These are phyloP conservation scores for Coccomyxa subellipsoidea DNA, from an alignment of 163 green algal genomes.

Conservation along the genomic window DNA sequence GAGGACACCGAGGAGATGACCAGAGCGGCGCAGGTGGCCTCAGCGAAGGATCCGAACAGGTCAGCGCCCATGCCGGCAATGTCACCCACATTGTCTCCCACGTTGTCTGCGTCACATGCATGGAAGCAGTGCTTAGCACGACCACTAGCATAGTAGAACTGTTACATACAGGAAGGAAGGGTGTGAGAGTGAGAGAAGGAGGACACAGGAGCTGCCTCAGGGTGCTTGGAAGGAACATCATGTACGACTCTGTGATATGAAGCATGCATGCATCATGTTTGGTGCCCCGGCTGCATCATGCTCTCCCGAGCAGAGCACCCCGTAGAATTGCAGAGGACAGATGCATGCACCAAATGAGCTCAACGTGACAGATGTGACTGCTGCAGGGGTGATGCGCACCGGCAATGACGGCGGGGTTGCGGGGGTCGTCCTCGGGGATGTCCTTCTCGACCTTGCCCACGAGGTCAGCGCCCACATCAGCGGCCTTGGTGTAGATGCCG, in stretches of 20 bases:
- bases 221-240: too few species aligned
- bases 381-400: conserved; percentile 9
- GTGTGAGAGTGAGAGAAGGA: too few species aligned
- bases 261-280: too few species aligned
- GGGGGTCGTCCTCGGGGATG: conserved; percentile 97
- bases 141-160: neutral
- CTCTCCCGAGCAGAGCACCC: too few species aligned
- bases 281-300: too few species aligned
- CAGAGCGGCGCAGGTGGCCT: conserved; percentile 91
- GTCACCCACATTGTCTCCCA: conserved; percentile 99
- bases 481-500: conserved; percentile 94
- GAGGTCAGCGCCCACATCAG: conserved; percentile 97
- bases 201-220: too few species aligned
- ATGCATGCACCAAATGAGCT: too few species aligned
- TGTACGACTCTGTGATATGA: too few species aligned
- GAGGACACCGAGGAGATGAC: conserved; percentile 86
- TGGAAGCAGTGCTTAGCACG: too few species aligned
- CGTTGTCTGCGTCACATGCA: conserved; percentile 84
- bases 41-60: conserved; percentile 97
- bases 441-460: conserved; percentile 98
- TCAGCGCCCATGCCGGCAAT: conserved; percentile 98
- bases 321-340: too few species aligned
- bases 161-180: too few species aligned
- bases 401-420: conserved; percentile 71
- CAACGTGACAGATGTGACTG: neutral